Percentiles rank a stretch among this genome's conserved stretches.
Evolutionary conservation across 2,329 filamentous ascomycete species (phyloP).

Genomic region (Penicillium sp.): DNA sequence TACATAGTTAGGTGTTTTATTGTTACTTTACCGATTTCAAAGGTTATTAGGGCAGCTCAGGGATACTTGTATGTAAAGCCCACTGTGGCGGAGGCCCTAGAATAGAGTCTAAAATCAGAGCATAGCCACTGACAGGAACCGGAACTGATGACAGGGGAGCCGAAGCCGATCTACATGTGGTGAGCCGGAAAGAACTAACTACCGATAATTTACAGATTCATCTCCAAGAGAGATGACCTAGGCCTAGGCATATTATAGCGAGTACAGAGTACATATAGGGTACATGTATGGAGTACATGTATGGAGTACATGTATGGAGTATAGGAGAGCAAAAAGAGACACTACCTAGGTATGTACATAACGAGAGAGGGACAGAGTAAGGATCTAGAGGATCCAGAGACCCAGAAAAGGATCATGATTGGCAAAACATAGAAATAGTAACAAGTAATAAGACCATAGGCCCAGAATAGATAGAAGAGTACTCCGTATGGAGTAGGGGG

Average conservation of each 20-base stretch:
- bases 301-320: too few relatives aligned
- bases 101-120: not conserved
- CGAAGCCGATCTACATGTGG: not conserved
- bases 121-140: not conserved
- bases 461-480: not conserved
- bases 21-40: not conserved
- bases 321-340: too few relatives aligned
- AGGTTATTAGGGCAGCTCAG: not conserved
- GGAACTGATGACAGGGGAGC: constrained; percentile 6
- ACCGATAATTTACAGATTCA: not conserved
- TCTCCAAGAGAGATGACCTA: not conserved
- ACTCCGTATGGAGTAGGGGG: too few relatives aligned
- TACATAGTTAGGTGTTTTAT: not conserved
- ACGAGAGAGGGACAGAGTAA: not conserved
- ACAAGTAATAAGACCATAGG: not conserved
- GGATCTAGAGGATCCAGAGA: not conserved
- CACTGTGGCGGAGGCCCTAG: constrained; percentile 11
- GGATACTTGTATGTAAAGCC: not conserved
- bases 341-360: not conserved
- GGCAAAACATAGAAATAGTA: not conserved
- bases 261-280: too few relatives aligned
- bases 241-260: too few relatives aligned
- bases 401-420: not conserved
- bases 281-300: too few relatives aligned
- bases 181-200: not conserved